Conservation (phyloP, 140 eudicot genomes). For the Erigeron philadelphicus region DNA sequence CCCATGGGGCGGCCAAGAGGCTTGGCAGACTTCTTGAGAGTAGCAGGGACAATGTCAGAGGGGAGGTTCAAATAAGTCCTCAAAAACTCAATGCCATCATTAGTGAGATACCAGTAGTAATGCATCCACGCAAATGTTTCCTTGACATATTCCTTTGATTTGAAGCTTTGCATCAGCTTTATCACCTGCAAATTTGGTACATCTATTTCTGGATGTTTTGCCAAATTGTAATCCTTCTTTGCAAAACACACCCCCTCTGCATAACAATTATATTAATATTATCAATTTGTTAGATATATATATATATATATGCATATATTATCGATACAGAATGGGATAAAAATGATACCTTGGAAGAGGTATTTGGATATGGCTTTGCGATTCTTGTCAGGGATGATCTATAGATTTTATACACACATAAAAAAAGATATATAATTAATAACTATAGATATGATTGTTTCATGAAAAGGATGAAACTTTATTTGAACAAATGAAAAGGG, state of each 20-base stretch:
- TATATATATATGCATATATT: too few species aligned
- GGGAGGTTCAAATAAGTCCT: constrained; percentile 71
- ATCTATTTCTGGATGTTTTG: constrained; percentile 71
- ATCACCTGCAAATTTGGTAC: constrained; percentile 75
- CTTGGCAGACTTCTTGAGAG: constrained; percentile 66
- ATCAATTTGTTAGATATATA: not conserved
- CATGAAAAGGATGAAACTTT: too few species aligned
- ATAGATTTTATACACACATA: not conserved
- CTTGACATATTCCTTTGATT: constrained; percentile 57
- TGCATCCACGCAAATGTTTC: constrained; percentile 73
- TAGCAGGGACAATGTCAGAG: constrained; percentile 69
- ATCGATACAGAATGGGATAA: not conserved
- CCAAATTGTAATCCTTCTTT: constrained; percentile 64
- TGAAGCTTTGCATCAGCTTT: constrained; percentile 83
- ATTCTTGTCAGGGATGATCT: constrained; percentile 73
- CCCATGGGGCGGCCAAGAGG: constrained; percentile 67
- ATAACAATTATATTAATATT: not conserved
- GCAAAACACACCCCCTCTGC: constrained; percentile 77
- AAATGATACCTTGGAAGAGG: constrained; percentile 60
- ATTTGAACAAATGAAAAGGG: too few species aligned
- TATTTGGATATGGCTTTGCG: constrained; percentile 71
- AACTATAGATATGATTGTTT: too few species aligned
- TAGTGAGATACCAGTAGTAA: constrained; percentile 54
- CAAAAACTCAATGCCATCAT: constrained; percentile 59
- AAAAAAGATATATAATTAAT: too few species aligned